These are phyloP conservation scores for Anethum foeniculum DNA, from an alignment of 140 eudicot genomes.

Conservation along the genomic window DNA sequence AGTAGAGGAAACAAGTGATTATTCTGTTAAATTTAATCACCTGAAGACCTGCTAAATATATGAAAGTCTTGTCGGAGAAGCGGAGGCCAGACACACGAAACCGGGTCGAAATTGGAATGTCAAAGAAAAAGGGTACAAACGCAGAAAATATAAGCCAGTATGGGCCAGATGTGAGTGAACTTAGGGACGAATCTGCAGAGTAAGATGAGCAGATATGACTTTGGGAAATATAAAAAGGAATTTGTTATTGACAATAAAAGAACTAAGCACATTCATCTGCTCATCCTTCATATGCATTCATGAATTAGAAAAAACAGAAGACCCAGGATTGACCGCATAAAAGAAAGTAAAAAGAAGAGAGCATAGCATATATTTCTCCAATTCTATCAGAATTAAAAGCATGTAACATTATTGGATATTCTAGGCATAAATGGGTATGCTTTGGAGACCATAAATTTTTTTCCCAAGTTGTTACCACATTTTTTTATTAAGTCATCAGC, in stretches of 20 bases:
- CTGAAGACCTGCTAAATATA: slow-evolving; percentile 97
- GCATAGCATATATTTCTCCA: not conserved
- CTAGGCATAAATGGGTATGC: not conserved
- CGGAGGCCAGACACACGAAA: slow-evolving; percentile 65
- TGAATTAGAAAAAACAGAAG: too few relatives aligned
- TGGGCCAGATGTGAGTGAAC: slow-evolving; percentile 77
- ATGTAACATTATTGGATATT: not conserved
- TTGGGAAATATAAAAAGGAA: not conserved
- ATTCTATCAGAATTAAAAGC: not conserved
- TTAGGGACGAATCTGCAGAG: slow-evolving; percentile 73
- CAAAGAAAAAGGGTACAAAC: slow-evolving; percentile 80
- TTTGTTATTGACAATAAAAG: not conserved
- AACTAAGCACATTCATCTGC: not conserved
- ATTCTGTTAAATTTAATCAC: slow-evolving; percentile 25
- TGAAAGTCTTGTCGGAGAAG: slow-evolving; percentile 87
- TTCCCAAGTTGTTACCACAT: not conserved
- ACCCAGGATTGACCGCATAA: not conserved
- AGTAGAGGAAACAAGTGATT: slow-evolving; percentile 4
- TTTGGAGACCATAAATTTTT: not conserved
- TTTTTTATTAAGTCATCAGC: not conserved
- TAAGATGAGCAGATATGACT: slow-evolving; percentile 3
- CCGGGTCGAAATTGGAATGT: slow-evolving; percentile 88
- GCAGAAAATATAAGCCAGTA: slow-evolving; percentile 87
- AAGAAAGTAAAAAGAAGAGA: not conserved
- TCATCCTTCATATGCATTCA: too few relatives aligned